Evolutionary conservation across 495 filamentous ascomycete genomes (phyloP).

Genomic region (Margaritispora aquatica): DNA sequence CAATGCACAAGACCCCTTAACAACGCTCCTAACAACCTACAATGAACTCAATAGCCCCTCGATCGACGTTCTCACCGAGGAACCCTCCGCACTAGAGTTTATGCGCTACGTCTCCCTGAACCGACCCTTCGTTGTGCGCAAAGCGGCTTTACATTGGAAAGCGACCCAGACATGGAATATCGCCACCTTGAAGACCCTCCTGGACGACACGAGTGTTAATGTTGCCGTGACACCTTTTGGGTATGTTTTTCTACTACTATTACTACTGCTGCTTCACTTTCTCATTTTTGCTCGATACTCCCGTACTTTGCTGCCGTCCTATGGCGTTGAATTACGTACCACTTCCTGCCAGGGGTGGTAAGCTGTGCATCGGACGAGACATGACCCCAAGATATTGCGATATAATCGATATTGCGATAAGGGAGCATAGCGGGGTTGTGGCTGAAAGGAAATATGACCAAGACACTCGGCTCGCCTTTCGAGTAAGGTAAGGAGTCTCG

Average conservation of each 20-base stretch:
- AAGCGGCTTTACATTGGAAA: slow-evolving; percentile 49
- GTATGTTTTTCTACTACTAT: slow-evolving; percentile 31
- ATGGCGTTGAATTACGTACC: no score
- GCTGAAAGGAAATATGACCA: background rate
- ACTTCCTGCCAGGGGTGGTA: no score
- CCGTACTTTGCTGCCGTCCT: no score
- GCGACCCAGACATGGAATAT: slow-evolving; percentile 55
- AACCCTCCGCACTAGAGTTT: slow-evolving; percentile 66
- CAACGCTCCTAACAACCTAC: slow-evolving; percentile 55
- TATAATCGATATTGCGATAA: no score
- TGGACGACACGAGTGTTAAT: slow-evolving; percentile 49
- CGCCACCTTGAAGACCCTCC: slow-evolving; percentile 41
- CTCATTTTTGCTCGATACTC: no score
- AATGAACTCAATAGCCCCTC: slow-evolving; percentile 55
- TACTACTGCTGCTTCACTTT: no score
- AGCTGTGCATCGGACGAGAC: background rate
- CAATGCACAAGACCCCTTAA: background rate
- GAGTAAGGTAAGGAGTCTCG: no score
- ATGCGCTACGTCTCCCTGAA: slow-evolving; percentile 63
- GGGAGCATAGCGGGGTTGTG: background rate
- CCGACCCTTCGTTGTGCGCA: slow-evolving; percentile 60
- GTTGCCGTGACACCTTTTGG: slow-evolving; percentile 67
- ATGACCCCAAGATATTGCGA: no score
- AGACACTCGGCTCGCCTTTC: background rate
- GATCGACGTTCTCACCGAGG: slow-evolving; percentile 50